Base-by-base conservation (phyloP, 352 stramenopile genomes). In the Phytophthora idaei region DNA sequence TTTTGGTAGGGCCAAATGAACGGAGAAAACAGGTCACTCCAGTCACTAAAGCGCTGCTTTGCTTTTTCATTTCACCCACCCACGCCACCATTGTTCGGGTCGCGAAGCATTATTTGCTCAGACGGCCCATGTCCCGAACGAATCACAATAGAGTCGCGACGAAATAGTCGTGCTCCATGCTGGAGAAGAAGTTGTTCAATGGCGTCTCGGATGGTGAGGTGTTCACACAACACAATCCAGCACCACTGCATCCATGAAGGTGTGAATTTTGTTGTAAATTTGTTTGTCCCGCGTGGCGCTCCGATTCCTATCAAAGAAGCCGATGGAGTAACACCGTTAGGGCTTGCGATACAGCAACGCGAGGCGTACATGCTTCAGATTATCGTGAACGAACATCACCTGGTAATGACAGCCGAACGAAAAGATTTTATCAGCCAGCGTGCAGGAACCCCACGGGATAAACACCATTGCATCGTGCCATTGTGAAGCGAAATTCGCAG, bases 321-420 rank as follows among this genome's bases (percentile, higher is more conserved):
- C 0, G 21, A 54, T 3, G 47, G 52, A 5, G 32, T 51, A 6
- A 57, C 63, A 11, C 63, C 62, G 6, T 46, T 72, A 39, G 52
- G 10, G 7, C 68, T 69, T 5, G 52, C 28, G 29, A 34, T 70
- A 3, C 61, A 50, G 46, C 52, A 29, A 21, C 31, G 17, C 41
- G 48, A 4, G 15, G 10, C 41, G 12, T 67, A 69, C 27, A 57
- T 76, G 42, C 28, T 76, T 27, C 57, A 68, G 47, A 60, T 72
- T n/a, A 44, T 76, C 32, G 41, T 77, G 31, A 77, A 73, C 47
- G 59, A 73, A 21, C 60, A 73, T 50, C 54, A 60, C 34, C 9
- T 73, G 31, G 59, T 77, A n/a, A 46, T 31, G 17, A 77, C 59
- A 37, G 3, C 45, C 14, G 37, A 62, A 0, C 69, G 69, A 31